These are phyloP conservation scores for Venturia carpophila DNA, from an alignment of 2,329 filamentous ascomycete species.

Conservation along the genomic window DNA sequence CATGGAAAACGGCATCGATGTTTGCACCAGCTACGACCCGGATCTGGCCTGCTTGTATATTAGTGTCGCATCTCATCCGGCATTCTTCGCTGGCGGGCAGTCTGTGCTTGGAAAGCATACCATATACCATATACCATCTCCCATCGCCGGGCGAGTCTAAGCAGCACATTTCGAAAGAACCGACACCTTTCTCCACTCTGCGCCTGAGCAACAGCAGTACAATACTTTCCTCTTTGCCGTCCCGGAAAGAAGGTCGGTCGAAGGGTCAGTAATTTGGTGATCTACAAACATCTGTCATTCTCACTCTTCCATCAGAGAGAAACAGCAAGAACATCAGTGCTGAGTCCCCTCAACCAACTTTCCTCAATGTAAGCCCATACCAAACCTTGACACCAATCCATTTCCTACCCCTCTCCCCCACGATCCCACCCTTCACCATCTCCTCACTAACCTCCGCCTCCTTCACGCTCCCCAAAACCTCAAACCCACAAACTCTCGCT, in stretches of 20 bases:
- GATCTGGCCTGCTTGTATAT: background rate
- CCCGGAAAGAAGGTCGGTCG: no score
- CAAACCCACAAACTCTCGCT: conserved; percentile 33
- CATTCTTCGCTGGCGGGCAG: background rate
- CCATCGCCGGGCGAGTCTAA: background rate
- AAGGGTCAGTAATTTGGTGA: no score
- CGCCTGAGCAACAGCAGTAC: background rate
- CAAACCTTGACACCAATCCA: conserved; percentile 36
- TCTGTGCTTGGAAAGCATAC: background rate
- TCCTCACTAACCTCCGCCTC: conserved; percentile 28
- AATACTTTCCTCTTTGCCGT: background rate
- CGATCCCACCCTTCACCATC: conserved; percentile 27
- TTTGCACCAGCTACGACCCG: background rate
- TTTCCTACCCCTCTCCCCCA: conserved; percentile 32
- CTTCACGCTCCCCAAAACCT: conserved; percentile 23
- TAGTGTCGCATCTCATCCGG: background rate
- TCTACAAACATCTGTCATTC: no score
- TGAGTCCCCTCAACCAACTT: conserved; percentile 14
- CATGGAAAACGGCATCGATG: background rate
- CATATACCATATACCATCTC: no score
- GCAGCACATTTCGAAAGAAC: background rate
- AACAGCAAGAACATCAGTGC: background rate
- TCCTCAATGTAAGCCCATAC: conserved; percentile 31
- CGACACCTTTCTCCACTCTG: background rate
- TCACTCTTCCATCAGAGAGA: no score